Evolutionary conservation across 441 rosid species (phyloP), one percentile per base, ranked within the genome.

Genomic region (Melastoma candidum): DNA sequence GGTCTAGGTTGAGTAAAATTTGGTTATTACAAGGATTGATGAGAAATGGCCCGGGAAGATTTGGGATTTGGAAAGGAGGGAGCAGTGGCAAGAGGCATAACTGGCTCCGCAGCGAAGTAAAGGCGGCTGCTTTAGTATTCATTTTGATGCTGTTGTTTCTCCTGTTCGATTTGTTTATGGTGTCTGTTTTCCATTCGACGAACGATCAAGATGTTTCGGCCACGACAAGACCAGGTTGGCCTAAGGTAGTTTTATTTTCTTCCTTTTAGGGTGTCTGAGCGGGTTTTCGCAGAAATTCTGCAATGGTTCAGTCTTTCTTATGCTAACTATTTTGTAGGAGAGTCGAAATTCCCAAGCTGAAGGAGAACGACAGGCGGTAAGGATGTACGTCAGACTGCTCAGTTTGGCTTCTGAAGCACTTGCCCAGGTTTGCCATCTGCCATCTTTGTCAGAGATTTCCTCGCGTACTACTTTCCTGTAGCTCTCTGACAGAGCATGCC

Each of bases 341-440:
- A 76, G 60, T 47, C 53, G 39, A 12, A 47, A 47, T 44, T 53
- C 57, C 45, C 26, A 57, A 7, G 26, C 4, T 11, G 63, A 47
- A 27, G 76, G 72, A 61, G 86, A 66, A 48, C 63, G 66, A 58
- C 64, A 59, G 52, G 72, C 80, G 0, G 73, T 92, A 44, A 70
- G 65, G 77, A 92, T 92, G 96, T 79, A 82, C 49, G 69, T 76
- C 55, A 73, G 74, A 63, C 86, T 92, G 62, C 65, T 85, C 29
- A 75, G 68, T 66, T 60, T 85, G 72, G 94, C 95, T 64, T 82
- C 87, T 3, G 57, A 46, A 65, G 72, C 85, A 10, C 94, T 87
- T 24, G 57, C 71, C 52, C 79, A 81, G 84, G 98, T 87, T 68
- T 50, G 80, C 51, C 71, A 56, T 53, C 63, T 53, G 45, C 26